Conservation (phyloP, 768 basidiomycete species). For the Amanita muscaria region DNA sequence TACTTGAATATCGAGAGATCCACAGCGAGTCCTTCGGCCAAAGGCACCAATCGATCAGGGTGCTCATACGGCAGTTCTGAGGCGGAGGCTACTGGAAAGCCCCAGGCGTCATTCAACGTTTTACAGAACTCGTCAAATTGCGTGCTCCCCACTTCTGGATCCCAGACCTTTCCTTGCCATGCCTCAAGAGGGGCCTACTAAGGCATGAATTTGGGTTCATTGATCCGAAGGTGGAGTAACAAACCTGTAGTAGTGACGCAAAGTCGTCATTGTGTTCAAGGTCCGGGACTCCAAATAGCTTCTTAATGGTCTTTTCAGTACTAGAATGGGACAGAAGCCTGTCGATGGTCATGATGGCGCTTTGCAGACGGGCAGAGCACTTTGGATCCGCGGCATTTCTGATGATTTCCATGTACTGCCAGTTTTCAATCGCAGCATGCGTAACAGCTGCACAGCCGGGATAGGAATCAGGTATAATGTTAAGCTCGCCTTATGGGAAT, state of each 20-base stretch:
- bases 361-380: slow-evolving; percentile 52
- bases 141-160: slow-evolving; percentile 56
- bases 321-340: slow-evolving; percentile 40
- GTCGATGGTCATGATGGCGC: slow-evolving; percentile 55
- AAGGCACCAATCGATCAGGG: slow-evolving; percentile 35
- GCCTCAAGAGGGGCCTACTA: slow-evolving; percentile 49
- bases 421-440: slow-evolving; percentile 72
- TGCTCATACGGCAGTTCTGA: slow-evolving; percentile 37
- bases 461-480: not conserved
- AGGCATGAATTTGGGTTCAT: slow-evolving; percentile 3
- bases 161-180: slow-evolving; percentile 90
- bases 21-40: slow-evolving; percentile 40
- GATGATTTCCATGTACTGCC: slow-evolving; percentile 86
- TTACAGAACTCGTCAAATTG: slow-evolving; percentile 64
- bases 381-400: slow-evolving; percentile 55
- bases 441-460: slow-evolving; percentile 54
- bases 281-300: slow-evolving; percentile 63
- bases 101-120: slow-evolving; percentile 26
- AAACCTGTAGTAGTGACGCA: slow-evolving; percentile 56
- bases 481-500: not conserved
- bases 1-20: slow-evolving; percentile 65
- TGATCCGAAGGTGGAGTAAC: not conserved
- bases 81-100: slow-evolving; percentile 13
- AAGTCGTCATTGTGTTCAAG: slow-evolving; percentile 75
- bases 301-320: slow-evolving; percentile 49